These are phyloP conservation scores for Hyphopichia khmerensis DNA, from an alignment of 1,139 yeast genomes.

Conservation along the genomic window DNA sequence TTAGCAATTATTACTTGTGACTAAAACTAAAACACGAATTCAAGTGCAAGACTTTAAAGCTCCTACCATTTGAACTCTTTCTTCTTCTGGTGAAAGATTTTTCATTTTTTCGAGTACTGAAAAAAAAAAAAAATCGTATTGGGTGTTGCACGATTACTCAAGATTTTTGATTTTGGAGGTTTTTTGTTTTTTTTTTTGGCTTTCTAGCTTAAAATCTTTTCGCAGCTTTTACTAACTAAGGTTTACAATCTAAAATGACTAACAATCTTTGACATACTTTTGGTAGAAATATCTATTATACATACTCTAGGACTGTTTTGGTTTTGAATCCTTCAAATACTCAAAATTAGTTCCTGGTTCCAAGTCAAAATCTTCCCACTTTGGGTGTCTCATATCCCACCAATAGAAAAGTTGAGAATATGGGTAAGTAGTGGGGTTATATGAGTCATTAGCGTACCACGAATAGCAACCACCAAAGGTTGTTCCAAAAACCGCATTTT, in stretches of 20 bases:
- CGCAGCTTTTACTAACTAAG: too few species aligned
- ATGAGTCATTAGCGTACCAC: constrained; percentile 34
- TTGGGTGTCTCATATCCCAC: constrained; percentile 28
- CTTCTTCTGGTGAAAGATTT: neutral
- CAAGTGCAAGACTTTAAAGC: too few species aligned
- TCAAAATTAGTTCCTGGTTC: neutral
- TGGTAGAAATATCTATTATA: too few species aligned
- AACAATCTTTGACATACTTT: too few species aligned
- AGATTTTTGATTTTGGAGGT: too few species aligned
- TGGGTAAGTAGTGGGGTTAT: constrained; percentile 39
- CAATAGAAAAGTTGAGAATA: constrained; percentile 37
- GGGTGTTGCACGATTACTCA: too few species aligned
- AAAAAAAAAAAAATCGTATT: too few species aligned
- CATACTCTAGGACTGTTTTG: neutral
- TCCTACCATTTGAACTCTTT: too few species aligned
- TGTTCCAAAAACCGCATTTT: constrained; percentile 37
- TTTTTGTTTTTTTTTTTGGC: too few species aligned
- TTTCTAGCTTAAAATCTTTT: too few species aligned
- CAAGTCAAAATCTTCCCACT: constrained; percentile 25
- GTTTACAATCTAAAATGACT: too few species aligned
- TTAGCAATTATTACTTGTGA: neutral
- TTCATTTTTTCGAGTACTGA: neutral
- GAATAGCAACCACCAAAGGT: constrained; percentile 44
- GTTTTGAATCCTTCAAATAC: neutral
- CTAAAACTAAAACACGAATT: neutral